Evolutionary conservation across 192 early-diverging fungal genomes (phyloP).

Genomic region (Coemansia aciculifera): DNA sequence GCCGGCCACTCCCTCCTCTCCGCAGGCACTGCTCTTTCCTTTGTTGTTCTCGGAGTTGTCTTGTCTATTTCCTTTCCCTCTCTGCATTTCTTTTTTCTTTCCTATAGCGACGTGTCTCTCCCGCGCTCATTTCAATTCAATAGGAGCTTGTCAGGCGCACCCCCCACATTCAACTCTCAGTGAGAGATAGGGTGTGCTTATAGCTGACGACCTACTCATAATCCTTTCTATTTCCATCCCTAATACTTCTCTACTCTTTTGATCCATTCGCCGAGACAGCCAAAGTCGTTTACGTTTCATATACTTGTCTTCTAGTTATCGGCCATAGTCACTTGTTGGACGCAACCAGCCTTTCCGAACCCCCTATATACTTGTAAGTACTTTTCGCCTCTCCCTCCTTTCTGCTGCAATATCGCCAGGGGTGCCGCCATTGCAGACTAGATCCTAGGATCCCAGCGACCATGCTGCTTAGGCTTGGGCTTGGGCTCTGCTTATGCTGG

Average conservation of each 20-base stretch:
- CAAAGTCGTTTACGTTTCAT: background rate
- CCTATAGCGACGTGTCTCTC: background rate
- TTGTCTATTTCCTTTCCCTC: background rate
- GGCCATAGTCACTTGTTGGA: background rate
- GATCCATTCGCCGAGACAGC: background rate
- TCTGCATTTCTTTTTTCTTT: background rate
- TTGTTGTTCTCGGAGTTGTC: background rate
- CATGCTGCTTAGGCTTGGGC: background rate
- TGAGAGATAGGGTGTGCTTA: background rate
- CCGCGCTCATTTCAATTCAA: constrained; percentile 6
- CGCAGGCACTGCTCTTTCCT: background rate
- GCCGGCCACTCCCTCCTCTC: background rate
- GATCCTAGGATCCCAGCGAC: background rate
- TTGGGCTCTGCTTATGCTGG: background rate
- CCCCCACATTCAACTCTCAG: background rate
- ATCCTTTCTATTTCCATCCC: background rate
- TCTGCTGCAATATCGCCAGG: background rate
- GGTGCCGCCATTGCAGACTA: background rate
- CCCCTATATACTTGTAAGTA: background rate
- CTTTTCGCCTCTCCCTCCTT: background rate
- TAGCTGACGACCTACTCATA: background rate
- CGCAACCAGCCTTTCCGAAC: background rate
- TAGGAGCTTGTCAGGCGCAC: background rate
- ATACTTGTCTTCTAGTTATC: background rate
- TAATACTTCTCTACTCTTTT: background rate